Percentiles rank a stretch among this genome's conserved stretches.
phyloP scores from a whole-genome alignment of 2,329 filamentous ascomycete genomes.

The Lachnellula subtilissima region DNA sequence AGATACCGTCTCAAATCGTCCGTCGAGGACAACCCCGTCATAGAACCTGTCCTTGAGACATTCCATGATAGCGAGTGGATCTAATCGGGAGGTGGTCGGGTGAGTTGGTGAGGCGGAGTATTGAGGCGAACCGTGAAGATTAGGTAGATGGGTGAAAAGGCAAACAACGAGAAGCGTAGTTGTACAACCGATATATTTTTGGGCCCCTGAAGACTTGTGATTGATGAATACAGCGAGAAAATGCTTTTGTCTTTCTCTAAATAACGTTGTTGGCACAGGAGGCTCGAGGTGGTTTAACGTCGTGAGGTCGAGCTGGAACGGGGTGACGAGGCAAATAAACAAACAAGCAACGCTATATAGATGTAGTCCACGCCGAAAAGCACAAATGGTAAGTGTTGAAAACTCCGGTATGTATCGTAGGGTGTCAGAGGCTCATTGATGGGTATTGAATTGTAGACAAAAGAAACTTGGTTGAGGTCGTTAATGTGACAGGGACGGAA shows the following conservation, averaged over 20 bases:
- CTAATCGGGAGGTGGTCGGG: neutral
- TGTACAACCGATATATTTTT: constrained; percentile 32
- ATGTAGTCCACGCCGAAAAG: constrained; percentile 30
- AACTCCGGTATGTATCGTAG: constrained; percentile 33
- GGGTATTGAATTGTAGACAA: constrained; percentile 44
- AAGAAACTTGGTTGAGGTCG: constrained; percentile 44
- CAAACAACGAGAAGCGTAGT: constrained; percentile 24
- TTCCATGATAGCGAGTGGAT: constrained; percentile 55
- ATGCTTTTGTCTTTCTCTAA: constrained; percentile 34
- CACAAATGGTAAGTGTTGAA: constrained; percentile 27
- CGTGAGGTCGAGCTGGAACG: constrained; percentile 13
- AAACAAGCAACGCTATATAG: constrained; percentile 35
- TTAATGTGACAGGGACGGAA: constrained; percentile 29
- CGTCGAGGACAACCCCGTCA: constrained; percentile 74
- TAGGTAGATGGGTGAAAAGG: constrained; percentile 19
- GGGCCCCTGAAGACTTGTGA: constrained; percentile 21
- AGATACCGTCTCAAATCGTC: constrained; percentile 85
- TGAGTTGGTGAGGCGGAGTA: constrained; percentile 4
- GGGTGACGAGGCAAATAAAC: constrained; percentile 25
- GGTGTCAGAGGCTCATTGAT: constrained; percentile 38
- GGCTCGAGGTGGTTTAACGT: constrained; percentile 22
- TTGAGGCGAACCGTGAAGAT: constrained; percentile 15
- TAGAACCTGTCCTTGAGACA: constrained; percentile 81
- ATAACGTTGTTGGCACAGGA: constrained; percentile 31
- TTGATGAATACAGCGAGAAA: constrained; percentile 26